Evolutionary conservation across 106 monocot species (phyloP), one percentile per base, ranked within the genome.

Genomic region (Allium sativum): DNA sequence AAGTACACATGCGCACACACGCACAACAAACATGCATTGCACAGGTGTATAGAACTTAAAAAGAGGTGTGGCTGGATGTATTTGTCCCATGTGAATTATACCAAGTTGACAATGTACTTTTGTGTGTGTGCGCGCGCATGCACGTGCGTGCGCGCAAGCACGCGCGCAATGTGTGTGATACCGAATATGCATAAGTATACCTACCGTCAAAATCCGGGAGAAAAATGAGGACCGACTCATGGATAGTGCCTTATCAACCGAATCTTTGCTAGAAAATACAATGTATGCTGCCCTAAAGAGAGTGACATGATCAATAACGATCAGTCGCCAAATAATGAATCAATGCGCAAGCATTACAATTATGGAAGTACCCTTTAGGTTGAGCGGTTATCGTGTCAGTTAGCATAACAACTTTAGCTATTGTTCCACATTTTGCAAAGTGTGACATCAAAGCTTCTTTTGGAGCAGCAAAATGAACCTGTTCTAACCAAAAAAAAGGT

Each of bases 391-490:
- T 48, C 9, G 73, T 53, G 56, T 93, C 76, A 13, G 60, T 86
- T 47, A 86, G 70, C 19, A 85, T 66, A 42, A 76, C 45, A 18
- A 83, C 78, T 74, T 83, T 86, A 62, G 55, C 61, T 68, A 93
- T 53, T 16, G 62, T 10, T 22, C 93, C 93, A 69, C 85, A 93
- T 56, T 76, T 78, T 22, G 58, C 43, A 55, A 93, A 93, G 74
- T 93, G 82, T 53, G 71, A 65, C 40, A 76, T 48, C n/a, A 93
- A 68, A 22, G 75, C 78, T 76, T 93, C 93, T 70, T 72, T 89
- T 42, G 81, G 44, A 52, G 93, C 89, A 42, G 78, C 89, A 81
- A 83, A 93, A 67, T 93, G 93, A 55, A 93, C 89, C 93, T 93
- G 75, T 17, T 73, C 8, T 16, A 16, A 16, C 20, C 62, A 62